Conservation (phyloP, 306 rosid genomes). For the Castanea mollissima region DNA sequence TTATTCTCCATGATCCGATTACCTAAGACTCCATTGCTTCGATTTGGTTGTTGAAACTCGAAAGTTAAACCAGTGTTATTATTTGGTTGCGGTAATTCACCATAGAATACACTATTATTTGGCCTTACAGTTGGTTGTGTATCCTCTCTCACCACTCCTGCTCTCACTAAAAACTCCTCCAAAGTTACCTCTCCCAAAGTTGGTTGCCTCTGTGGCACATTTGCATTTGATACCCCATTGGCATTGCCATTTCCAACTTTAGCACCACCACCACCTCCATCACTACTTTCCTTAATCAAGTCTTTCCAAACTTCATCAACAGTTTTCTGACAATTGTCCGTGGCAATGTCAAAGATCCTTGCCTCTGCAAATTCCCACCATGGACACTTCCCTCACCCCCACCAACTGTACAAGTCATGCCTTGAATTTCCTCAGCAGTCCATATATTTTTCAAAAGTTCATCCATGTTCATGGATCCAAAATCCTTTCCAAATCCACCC, state of each 20-base stretch:
- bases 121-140: conserved; percentile 43
- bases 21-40: conserved; percentile 39
- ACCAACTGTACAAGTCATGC: conserved; percentile 32
- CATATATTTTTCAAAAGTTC: conserved; percentile 86
- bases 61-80: conserved; percentile 33
- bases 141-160: conserved; percentile 95
- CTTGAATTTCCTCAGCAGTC: conserved; percentile 88
- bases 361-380: conserved; percentile 71
- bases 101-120: conserved; percentile 43
- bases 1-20: conserved; percentile 41
- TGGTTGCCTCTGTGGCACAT: conserved; percentile 64
- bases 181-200: conserved; percentile 91
- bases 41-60: conserved; percentile 55
- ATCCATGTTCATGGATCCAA: conserved; percentile 99
- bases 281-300: conserved; percentile 50
- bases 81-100: conserved; percentile 48
- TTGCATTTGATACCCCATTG: conserved; percentile 17
- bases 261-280: conserved; percentile 32
- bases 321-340: conserved; percentile 89
- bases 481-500: conserved; percentile 82
- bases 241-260: conserved; percentile 20
- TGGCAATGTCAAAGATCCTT: conserved; percentile 86
- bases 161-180: conserved; percentile 84
- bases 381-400: conserved; percentile 28
- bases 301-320: conserved; percentile 96